phyloP scores from a whole-genome alignment of 2,329 filamentous ascomycete species.

The Lasiodiplodia theobromae region DNA sequence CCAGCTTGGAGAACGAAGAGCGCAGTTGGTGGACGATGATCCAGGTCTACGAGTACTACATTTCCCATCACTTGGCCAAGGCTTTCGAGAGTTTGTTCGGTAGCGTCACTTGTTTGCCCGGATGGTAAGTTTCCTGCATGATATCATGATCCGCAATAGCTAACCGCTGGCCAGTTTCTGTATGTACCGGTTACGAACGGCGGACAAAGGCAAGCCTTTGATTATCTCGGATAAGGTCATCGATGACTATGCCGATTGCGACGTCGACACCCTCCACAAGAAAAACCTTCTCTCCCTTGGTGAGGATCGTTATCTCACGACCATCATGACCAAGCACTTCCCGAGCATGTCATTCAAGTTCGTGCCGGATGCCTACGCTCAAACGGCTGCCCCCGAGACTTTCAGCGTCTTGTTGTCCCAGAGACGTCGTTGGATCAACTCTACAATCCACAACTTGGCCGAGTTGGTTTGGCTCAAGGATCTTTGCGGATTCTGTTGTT shows the following conservation, averaged over 20 bases:
- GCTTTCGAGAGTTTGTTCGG: constrained; percentile 98
- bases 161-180: constrained; percentile 73
- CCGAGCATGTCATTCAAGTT: constrained; percentile 97
- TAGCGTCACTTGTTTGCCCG: constrained; percentile 97
- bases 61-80: constrained; percentile 95
- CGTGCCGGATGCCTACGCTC: constrained; percentile 88
- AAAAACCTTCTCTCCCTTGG: constrained; percentile 92
- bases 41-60: constrained; percentile 99
- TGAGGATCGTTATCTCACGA: constrained; percentile 97
- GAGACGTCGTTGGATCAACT: constrained; percentile 99
- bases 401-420: constrained; percentile 97
- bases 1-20: constrained; percentile 93
- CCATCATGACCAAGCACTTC: constrained; percentile 98
- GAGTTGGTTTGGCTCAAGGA: constrained; percentile 91
- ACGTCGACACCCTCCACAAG: constrained; percentile 93
- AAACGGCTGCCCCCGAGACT: constrained; percentile 90
- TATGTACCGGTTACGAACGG: constrained; percentile 96
- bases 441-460: constrained; percentile 93
- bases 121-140: constrained; percentile 75
- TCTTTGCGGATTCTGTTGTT: constrained; percentile 98
- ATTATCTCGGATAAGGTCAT: constrained; percentile 92
- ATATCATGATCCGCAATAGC: not conserved
- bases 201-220: constrained; percentile 90
- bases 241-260: constrained; percentile 83
- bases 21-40: constrained; percentile 99